These are phyloP conservation scores for Juncus effusus DNA, from an alignment of 176 grass and related monocot species.

Conservation along the genomic window DNA sequence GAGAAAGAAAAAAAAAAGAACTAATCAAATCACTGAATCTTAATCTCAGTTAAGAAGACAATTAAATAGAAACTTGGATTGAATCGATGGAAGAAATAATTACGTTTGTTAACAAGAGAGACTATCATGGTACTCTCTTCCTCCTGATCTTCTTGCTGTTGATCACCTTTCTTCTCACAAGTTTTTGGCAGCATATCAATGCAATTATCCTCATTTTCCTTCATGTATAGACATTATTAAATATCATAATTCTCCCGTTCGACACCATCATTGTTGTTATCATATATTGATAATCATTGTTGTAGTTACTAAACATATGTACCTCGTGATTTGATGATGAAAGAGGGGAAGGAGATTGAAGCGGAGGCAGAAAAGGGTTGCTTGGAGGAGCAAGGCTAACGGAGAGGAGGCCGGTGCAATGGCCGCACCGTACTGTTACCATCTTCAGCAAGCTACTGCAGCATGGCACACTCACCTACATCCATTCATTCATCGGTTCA, in stretches of 20 bases:
- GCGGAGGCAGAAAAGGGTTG: slow-evolving; percentile 21
- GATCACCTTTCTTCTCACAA: background rate
- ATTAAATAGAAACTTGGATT: background rate
- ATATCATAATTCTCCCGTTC: background rate
- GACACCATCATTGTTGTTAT: too few relatives aligned
- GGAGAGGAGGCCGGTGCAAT: slow-evolving; percentile 79
- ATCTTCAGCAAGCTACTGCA: slow-evolving; percentile 59
- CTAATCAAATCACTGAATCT: background rate
- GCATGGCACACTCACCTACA: slow-evolving; percentile 84
- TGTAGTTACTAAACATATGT: background rate
- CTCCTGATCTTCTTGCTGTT: slow-evolving; percentile 2
- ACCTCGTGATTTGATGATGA: background rate
- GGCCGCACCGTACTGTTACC: slow-evolving; percentile 89
- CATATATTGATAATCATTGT: background rate
- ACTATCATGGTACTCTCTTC: slow-evolving; percentile 9
- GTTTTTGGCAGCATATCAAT: slow-evolving; percentile 6
- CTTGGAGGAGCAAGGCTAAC: slow-evolving; percentile 52
- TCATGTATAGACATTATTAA: background rate
- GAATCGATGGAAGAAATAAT: background rate
- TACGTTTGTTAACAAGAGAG: slow-evolving; percentile 23
- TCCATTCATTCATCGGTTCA: slow-evolving; percentile 13
- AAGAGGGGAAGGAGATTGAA: slow-evolving; percentile 43
- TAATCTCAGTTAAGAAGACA: background rate
- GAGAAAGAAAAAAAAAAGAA: background rate
- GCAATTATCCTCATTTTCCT: slow-evolving; percentile 8